Percentiles rank a stretch among this genome's conserved stretches.
These are phyloP conservation scores for Pseudomonodictys pantanalensis DNA, from an alignment of 495 filamentous ascomycete species.

Conservation along the genomic window DNA sequence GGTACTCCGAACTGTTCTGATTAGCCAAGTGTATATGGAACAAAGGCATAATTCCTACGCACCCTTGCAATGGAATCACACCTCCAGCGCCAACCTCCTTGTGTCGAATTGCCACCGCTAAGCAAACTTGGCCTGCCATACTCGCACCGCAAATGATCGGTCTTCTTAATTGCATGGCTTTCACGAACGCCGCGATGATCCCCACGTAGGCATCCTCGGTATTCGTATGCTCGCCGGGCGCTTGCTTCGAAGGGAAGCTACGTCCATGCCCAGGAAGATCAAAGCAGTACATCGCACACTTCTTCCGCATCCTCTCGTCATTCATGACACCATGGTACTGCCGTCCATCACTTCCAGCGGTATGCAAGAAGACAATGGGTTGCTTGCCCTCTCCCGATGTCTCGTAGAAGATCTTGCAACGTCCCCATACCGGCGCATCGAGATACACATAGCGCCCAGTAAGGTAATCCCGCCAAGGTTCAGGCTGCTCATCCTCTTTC, in stretches of 20 bases:
- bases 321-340: conserved; percentile 47
- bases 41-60: neutral
- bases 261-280: conserved; percentile 45
- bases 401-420: conserved; percentile 44
- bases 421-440: conserved; percentile 41
- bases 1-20: conserved; percentile 31
- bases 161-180: conserved; percentile 38
- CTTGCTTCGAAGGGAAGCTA: conserved; percentile 38
- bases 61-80: conserved; percentile 44
- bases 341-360: conserved; percentile 41
- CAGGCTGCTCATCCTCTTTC: conserved; percentile 23
- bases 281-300: conserved; percentile 43
- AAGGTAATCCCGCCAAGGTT: conserved; percentile 37
- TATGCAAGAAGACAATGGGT: conserved; percentile 45
- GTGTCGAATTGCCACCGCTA: conserved; percentile 40
- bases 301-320: conserved; percentile 38
- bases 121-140: conserved; percentile 47
- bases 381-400: conserved; percentile 41
- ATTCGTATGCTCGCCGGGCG: conserved; percentile 42
- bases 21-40: neutral
- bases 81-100: conserved; percentile 43
- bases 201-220: conserved; percentile 45
- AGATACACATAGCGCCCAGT: conserved; percentile 43
- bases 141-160: conserved; percentile 46
- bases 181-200: conserved; percentile 40